Evolutionary conservation across 2,329 filamentous ascomycete species (phyloP).

Genomic region (Hirsutella minnesotensis): DNA sequence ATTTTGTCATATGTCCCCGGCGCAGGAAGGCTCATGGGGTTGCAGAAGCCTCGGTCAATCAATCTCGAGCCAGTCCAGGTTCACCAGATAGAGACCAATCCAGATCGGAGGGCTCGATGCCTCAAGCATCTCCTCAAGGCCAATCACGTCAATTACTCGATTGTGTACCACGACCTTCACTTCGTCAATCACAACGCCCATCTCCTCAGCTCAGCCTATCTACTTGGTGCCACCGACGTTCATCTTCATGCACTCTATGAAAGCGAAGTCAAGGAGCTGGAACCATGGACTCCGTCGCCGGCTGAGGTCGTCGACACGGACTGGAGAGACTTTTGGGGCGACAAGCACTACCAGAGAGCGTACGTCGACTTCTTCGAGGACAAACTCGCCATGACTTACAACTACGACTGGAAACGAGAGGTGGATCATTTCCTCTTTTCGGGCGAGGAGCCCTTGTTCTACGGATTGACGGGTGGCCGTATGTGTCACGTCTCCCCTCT

Average conservation of each 20-base stretch:
- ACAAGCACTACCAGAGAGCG: constrained; percentile 72
- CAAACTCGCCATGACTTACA: constrained; percentile 57
- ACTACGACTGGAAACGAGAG: constrained; percentile 77
- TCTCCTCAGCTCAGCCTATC: constrained; percentile 72
- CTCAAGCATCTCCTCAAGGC: constrained; percentile 84
- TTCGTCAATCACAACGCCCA: constrained; percentile 81
- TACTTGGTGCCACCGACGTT: constrained; percentile 62
- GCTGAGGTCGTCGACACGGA: constrained; percentile 73
- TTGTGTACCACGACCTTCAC: constrained; percentile 62
- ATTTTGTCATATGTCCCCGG: constrained; percentile 22
- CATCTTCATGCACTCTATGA: constrained; percentile 78
- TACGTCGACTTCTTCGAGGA: constrained; percentile 96
- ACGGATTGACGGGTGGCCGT: constrained; percentile 70
- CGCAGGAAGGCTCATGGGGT: constrained; percentile 14
- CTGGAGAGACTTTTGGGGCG: constrained; percentile 77
- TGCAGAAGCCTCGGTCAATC: constrained; percentile 25
- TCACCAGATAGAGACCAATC: constrained; percentile 67
- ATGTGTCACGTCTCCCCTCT: constrained; percentile 19
- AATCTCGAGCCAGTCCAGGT: constrained; percentile 56
- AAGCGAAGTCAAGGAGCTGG: constrained; percentile 55
- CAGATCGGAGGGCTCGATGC: constrained; percentile 68
- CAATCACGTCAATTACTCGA: constrained; percentile 82
- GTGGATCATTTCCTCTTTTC: constrained; percentile 65
- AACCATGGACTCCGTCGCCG: constrained; percentile 74
- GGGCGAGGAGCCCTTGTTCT: constrained; percentile 65